These are phyloP conservation scores for Nicotiana benthamiana DNA, from an alignment of 257 asterid species.

Conservation along the genomic window DNA sequence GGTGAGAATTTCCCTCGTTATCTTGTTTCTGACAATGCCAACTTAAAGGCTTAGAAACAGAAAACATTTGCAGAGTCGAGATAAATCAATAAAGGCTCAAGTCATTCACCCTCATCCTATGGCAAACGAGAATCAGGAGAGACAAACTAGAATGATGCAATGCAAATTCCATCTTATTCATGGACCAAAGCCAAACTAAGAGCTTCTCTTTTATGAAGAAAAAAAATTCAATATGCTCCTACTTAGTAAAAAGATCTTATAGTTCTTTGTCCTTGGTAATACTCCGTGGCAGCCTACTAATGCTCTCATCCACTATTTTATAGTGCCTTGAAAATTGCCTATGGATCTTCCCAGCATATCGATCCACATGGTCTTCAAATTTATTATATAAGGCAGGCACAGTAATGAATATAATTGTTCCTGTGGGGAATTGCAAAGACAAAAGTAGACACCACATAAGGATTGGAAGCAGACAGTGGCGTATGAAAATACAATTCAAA, in stretches of 20 bases:
- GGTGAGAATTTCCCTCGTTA: too few relatives aligned
- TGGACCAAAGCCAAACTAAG: background rate
- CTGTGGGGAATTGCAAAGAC: conserved; percentile 32
- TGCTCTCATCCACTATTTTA: conserved; percentile 73
- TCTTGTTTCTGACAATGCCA: too few relatives aligned
- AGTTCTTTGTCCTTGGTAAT: conserved; percentile 52
- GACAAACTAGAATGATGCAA: background rate
- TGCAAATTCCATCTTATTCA: background rate
- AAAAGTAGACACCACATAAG: background rate
- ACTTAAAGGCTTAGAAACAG: background rate
- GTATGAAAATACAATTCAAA: background rate
- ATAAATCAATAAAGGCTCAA: too few relatives aligned
- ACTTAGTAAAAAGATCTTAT: conserved; percentile 11
- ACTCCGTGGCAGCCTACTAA: conserved; percentile 56
- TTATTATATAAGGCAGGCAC: conserved; percentile 67
- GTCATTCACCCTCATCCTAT: background rate
- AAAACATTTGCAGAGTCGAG: too few relatives aligned
- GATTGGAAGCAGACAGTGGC: background rate
- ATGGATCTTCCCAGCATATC: conserved; percentile 56
- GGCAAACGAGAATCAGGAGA: background rate
- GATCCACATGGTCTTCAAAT: conserved; percentile 60
- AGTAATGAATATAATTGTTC: conserved; percentile 53
- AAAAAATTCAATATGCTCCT: background rate
- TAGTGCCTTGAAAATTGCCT: conserved; percentile 64
- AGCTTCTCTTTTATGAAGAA: background rate